Evolutionary conservation across 352 stramenopile genomes (phyloP).

Genomic region (Pythium periplocum): DNA sequence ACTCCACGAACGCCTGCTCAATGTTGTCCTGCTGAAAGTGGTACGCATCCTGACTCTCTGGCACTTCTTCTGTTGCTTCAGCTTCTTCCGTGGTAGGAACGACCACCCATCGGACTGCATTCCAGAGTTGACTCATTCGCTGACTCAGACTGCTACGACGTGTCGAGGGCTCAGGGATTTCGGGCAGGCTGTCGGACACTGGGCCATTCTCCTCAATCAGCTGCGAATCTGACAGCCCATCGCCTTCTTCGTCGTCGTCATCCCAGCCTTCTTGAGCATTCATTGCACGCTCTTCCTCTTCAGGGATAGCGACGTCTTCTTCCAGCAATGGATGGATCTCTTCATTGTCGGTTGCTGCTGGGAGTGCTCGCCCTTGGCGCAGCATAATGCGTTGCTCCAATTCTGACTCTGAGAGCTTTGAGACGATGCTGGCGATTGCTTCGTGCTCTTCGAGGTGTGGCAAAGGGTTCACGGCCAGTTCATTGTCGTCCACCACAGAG

Average conservation of each 20-base stretch:
- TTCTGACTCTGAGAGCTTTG: slow-evolving; percentile 14
- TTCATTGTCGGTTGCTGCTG: slow-evolving; percentile 19
- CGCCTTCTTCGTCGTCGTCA: background rate
- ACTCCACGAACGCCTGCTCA: slow-evolving; percentile 40
- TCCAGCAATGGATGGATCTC: slow-evolving; percentile 44
- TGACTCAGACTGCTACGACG: slow-evolving; percentile 18
- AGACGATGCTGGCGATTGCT: slow-evolving; percentile 23
- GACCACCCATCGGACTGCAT: slow-evolving; percentile 6
- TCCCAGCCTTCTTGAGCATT: slow-evolving; percentile 57
- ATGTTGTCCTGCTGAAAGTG: slow-evolving; percentile 51
- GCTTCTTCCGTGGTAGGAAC: background rate
- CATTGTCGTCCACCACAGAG: slow-evolving; percentile 41
- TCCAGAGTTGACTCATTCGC: slow-evolving; percentile 10
- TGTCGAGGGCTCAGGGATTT: background rate
- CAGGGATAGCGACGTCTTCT: slow-evolving; percentile 51
- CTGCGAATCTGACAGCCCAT: slow-evolving; percentile 49
- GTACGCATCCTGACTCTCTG: slow-evolving; percentile 25
- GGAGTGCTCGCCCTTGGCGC: slow-evolving; percentile 29
- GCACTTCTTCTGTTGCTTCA: slow-evolving; percentile 2
- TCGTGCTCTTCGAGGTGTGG: slow-evolving; percentile 26
- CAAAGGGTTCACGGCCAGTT: slow-evolving; percentile 35
- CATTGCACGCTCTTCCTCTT: slow-evolving; percentile 51
- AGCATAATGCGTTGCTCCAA: slow-evolving; percentile 42
- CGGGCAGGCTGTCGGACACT: slow-evolving; percentile 11
- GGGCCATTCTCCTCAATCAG: slow-evolving; percentile 63